phyloP scores from a whole-genome alignment of 306 rosid genomes.

The Cicer cuneatum region DNA sequence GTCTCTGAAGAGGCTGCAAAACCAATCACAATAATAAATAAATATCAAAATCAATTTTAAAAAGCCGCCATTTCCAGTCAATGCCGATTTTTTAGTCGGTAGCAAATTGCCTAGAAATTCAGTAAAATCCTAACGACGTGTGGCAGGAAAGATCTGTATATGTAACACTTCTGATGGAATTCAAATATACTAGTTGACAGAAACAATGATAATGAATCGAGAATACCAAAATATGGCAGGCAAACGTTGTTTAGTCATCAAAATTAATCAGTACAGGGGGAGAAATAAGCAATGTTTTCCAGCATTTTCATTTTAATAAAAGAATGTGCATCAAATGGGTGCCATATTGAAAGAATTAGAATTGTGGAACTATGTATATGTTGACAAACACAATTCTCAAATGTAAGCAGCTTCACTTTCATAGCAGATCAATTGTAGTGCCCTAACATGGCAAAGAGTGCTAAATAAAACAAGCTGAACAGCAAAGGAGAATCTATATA shows the following conservation, averaged over 20 bases:
- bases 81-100: conserved; percentile 4
- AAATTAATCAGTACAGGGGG: conserved; percentile 3
- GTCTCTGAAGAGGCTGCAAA: conserved; percentile 72
- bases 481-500: conserved; percentile 1
- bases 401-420: conserved; percentile 35
- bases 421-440: conserved; percentile 24
- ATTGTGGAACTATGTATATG: neutral
- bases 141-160: conserved; percentile 4
- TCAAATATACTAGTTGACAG: conserved; percentile 19
- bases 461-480: conserved; percentile 36
- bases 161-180: conserved; percentile 24
- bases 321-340: neutral
- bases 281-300: neutral
- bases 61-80: conserved; percentile 15
- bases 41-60: neutral
- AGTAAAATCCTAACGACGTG: conserved; percentile 6
- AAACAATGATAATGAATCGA: conserved; percentile 9
- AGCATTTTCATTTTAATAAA: conserved; percentile 1
- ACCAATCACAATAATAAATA: conserved; percentile 35
- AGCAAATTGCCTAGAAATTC: conserved; percentile 30
- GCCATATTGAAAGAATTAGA: neutral
- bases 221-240: conserved; percentile 25
- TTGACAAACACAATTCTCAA: conserved; percentile 1
- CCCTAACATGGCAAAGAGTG: conserved; percentile 11
- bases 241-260: neutral